These are phyloP conservation scores for Camellia japonica DNA, from an alignment of 148 eudicot genomes.

Conservation along the genomic window DNA sequence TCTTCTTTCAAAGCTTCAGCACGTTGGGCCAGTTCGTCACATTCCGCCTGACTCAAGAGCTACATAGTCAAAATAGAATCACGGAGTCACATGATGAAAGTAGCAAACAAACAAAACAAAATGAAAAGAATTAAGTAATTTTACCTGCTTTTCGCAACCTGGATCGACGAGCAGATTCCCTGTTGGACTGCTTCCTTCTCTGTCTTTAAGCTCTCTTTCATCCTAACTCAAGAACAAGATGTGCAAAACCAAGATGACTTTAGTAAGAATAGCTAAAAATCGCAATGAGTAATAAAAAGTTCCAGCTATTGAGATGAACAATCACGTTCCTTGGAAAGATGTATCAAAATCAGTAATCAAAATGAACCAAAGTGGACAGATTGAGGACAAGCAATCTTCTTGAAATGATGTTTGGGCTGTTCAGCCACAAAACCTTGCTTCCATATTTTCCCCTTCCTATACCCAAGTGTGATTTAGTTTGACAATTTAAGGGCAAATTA, in stretches of 20 bases:
- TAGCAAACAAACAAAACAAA: not conserved
- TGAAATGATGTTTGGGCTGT: not conserved
- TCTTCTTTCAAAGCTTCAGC: constrained; percentile 84
- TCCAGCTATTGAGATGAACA: not conserved
- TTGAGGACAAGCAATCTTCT: not conserved
- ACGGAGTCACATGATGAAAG: not conserved
- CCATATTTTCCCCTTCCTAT: not conserved
- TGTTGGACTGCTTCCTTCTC: constrained; percentile 93
- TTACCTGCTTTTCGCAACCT: constrained; percentile 95
- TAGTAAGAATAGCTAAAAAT: not conserved
- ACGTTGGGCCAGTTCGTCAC: constrained; percentile 91
- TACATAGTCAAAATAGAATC: not conserved
- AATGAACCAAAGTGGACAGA: not conserved
- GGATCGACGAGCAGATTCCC: constrained; percentile 97
- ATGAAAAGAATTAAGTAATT: not conserved
- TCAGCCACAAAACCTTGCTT: not conserved
- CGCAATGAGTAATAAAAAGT: not conserved
- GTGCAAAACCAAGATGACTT: not conserved
- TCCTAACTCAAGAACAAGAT: constrained; percentile 47
- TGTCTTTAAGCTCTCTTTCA: constrained; percentile 94
- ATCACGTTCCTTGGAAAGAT: not conserved
- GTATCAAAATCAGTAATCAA: not conserved
- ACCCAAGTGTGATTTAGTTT: not conserved
- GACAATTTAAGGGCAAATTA: no score
- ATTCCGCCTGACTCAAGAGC: constrained; percentile 62